Evolutionary conservation across 352 stramenopile species (phyloP).

Genomic region (Phytophthora vignae): DNA sequence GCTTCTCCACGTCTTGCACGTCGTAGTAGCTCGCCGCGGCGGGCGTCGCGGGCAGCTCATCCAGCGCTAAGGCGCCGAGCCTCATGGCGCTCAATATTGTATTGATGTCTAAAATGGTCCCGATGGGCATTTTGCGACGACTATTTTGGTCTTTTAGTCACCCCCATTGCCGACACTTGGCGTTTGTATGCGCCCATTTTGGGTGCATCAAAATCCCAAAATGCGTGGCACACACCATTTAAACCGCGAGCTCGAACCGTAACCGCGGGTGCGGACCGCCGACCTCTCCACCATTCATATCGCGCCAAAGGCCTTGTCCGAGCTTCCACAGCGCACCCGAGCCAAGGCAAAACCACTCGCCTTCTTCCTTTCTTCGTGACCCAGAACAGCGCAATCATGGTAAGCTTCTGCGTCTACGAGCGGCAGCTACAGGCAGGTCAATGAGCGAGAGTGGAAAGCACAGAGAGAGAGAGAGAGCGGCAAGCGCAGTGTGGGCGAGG

Average conservation of each 20-base stretch:
- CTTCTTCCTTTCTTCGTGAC: conserved; percentile 92
- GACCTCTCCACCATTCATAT: conserved; percentile 69
- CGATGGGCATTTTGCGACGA: not conserved
- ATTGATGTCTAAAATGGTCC: not conserved
- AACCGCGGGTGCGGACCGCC: conserved; percentile 30
- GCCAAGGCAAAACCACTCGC: conserved; percentile 72
- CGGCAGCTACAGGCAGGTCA: conserved; percentile 2
- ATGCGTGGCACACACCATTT: conserved; percentile 37
- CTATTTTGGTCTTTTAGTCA: not conserved
- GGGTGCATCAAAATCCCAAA: not conserved
- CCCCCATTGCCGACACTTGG: not conserved
- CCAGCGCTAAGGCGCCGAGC: conserved; percentile 46
- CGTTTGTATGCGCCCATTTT: conserved; percentile 7
- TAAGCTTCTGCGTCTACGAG: conserved; percentile 47
- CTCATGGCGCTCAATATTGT: conserved; percentile 45
- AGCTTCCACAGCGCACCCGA: not conserved
- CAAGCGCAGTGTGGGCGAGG: not conserved
- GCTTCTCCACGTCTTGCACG: conserved; percentile 11
- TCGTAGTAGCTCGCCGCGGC: not conserved
- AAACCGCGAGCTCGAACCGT: conserved; percentile 32
- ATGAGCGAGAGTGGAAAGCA: not conserved
- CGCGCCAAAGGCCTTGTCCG: conserved; percentile 7
- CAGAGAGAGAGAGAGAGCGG: conserved; percentile 8
- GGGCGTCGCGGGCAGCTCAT: conserved; percentile 29
- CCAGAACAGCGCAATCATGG: conserved; percentile 83